A percentile compares a stretch with the other conserved stretches of the same genome.
Evolutionary conservation across 148 eudicot species (phyloP).

Genomic region (Gaultheria prostrata): DNA sequence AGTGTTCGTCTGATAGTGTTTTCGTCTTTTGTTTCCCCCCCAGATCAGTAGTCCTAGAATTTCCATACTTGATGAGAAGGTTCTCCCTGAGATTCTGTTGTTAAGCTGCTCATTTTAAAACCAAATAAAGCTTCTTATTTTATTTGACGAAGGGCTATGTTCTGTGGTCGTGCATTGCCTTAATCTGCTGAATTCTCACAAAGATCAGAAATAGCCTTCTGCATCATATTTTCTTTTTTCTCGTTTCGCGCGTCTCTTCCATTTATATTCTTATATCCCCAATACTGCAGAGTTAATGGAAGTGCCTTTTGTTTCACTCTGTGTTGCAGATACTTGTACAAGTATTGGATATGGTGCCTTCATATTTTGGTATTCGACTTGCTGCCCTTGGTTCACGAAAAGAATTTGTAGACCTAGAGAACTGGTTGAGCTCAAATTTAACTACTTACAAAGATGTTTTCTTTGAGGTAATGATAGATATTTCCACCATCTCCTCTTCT

Average conservation of each 20-base stretch:
- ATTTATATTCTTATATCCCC: neutral
- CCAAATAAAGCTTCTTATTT: neutral
- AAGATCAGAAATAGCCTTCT: neutral
- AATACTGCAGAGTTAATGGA: neutral
- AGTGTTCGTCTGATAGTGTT: neutral
- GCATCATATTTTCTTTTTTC: neutral
- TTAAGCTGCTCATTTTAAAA: neutral
- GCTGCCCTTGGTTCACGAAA: conserved; percentile 70
- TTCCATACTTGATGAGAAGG: neutral
- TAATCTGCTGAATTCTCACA: neutral
- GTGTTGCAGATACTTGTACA: conserved; percentile 57
- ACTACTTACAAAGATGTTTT: conserved; percentile 47
- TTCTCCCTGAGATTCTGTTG: neutral
- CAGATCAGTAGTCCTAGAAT: neutral
- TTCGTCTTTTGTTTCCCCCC: neutral
- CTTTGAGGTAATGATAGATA: conserved; percentile 55
- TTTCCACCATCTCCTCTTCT: neutral
- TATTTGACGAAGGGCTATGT: neutral
- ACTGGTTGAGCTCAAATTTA: conserved; percentile 66
- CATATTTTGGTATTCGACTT: conserved; percentile 58
- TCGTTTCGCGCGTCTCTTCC: neutral
- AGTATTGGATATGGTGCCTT: conserved; percentile 78
- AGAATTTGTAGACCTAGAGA: conserved; percentile 80
- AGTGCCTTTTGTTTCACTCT: neutral
- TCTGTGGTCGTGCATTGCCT: neutral